A percentile compares a stretch with the other conserved stretches of the same genome.
These are phyloP conservation scores for peach (Prunus persica) DNA, from an alignment of 306 rosid genomes.

Conservation along the genomic window Prunus_persica_NCBIv2 NC_034009.1:30706001-30706500, in stretches of 20 bases:
- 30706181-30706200: conserved; percentile 42
- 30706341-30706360: conserved; percentile 52
- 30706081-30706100: not conserved
- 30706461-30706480: conserved; percentile 65
- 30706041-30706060: not conserved
- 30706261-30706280: conserved; percentile 54
- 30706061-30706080: not conserved
- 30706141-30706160: not conserved
- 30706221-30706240: conserved; percentile 24
- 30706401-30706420: conserved; percentile 88
- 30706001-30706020: conserved; percentile 13
- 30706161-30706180: conserved; percentile 16
- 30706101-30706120: not conserved
- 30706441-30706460: conserved; percentile 64
- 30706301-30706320: conserved; percentile 43
- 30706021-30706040: not conserved
- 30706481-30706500: conserved; percentile 42
- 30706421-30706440: conserved; percentile 64
- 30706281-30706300: conserved; percentile 55
- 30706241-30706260: conserved; percentile 43
- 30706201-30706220: conserved; percentile 45
- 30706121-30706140: not conserved
- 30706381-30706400: conserved; percentile 88
- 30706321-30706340: conserved; percentile 50
- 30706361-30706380: conserved; percentile 39